phyloP scores from a whole-genome alignment of 2,329 filamentous ascomycete genomes.

The Graphilbum sp. region DNA sequence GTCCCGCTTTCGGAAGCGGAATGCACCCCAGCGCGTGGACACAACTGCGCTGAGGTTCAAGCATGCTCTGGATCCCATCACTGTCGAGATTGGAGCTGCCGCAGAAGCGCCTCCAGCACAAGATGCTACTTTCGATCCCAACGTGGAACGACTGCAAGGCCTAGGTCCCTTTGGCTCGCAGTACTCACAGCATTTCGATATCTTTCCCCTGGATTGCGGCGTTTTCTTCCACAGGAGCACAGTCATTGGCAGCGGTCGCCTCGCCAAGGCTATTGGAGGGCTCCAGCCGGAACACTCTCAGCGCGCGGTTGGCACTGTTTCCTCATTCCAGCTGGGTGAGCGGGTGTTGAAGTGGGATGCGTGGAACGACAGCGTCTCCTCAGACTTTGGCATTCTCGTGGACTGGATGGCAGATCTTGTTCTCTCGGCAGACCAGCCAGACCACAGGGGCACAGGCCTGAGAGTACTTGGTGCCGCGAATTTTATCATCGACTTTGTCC shows the following conservation, averaged over 20 bases:
- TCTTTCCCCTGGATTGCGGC: constrained; percentile 38
- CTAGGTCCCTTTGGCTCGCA: constrained; percentile 43
- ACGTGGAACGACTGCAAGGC: constrained; percentile 28
- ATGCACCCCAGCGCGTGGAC: constrained; percentile 28
- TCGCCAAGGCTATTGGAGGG: constrained; percentile 22
- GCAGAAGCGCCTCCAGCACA: neutral
- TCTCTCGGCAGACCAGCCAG: neutral
- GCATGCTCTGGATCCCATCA: constrained; percentile 36
- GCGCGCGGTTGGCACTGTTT: constrained; percentile 5
- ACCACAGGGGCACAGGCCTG: neutral
- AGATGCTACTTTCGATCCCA: constrained; percentile 5
- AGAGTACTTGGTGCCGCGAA: constrained; percentile 17
- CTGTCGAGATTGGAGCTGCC: constrained; percentile 7
- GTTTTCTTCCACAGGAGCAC: constrained; percentile 45
- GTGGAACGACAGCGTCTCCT: constrained; percentile 43
- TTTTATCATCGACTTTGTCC: constrained; percentile 32
- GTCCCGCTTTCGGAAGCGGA: constrained; percentile 26
- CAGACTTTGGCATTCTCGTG: constrained; percentile 43
- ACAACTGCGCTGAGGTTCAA: constrained; percentile 33
- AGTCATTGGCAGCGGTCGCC: constrained; percentile 35
- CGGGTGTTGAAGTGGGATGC: constrained; percentile 34
- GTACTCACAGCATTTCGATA: constrained; percentile 46
- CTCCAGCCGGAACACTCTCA: constrained; percentile 16
- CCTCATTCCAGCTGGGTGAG: constrained; percentile 26
- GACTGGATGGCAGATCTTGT: constrained; percentile 29